Percentiles rank a stretch among this genome's conserved stretches.
Conservation (phyloP, 208 protist genomes). For the Leishmania lainsoni region DNA sequence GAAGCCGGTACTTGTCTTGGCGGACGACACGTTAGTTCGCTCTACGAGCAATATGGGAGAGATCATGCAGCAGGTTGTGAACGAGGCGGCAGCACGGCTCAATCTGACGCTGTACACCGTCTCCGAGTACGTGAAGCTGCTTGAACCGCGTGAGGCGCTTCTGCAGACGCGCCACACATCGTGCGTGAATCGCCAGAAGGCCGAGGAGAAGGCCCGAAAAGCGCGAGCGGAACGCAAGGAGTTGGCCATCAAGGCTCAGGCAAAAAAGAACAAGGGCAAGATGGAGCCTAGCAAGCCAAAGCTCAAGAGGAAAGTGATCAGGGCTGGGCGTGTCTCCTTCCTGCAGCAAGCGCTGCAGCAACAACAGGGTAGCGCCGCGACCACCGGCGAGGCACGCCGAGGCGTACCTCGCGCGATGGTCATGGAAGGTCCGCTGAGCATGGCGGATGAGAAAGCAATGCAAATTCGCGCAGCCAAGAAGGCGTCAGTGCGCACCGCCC, state of each 20-base stretch:
- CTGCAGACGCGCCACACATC: constrained; percentile 37
- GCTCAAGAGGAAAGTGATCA: constrained; percentile 21
- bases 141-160: constrained; percentile 23
- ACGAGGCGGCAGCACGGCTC: constrained; percentile 6
- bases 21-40: constrained; percentile 35
- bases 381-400: not conserved
- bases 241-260: constrained; percentile 46
- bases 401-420: constrained; percentile 20
- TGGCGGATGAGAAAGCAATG: constrained; percentile 40
- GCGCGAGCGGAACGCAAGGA: constrained; percentile 62
- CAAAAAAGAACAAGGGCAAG: constrained; percentile 53
- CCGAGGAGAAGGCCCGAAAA: constrained; percentile 51
- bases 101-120: constrained; percentile 18
- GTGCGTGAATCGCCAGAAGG: constrained; percentile 30
- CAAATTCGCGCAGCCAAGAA: constrained; percentile 42
- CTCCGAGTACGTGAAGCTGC: constrained; percentile 9
- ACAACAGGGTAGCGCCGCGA: constrained; percentile 2
- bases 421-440: constrained; percentile 15
- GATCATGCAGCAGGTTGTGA: constrained; percentile 13
- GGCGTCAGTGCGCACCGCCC: constrained; percentile 30
- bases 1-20: constrained; percentile 63
- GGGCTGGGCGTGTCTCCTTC: not conserved
- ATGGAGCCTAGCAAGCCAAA: constrained; percentile 41
- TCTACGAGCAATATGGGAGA: not conserved
- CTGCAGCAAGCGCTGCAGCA: constrained; percentile 18